phyloP scores from a whole-genome alignment of 2,329 filamentous ascomycete species.

The Calonectria henricotiae region DNA sequence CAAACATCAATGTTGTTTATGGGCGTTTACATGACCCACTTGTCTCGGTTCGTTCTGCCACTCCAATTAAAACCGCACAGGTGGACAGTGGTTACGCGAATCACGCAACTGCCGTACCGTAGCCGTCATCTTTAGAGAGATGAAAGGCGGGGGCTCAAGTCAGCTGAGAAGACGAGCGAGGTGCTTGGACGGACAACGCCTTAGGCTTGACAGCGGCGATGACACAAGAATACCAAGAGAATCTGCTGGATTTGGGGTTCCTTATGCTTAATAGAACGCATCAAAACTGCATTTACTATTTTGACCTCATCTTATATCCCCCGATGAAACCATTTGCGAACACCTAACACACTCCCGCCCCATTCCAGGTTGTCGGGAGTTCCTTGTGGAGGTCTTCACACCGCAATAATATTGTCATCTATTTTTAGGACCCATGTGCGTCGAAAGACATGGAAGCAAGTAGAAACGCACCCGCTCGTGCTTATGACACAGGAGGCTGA shows the following conservation, averaged over 20 bases:
- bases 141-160: neutral
- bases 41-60: constrained; percentile 6
- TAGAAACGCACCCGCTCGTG: neutral
- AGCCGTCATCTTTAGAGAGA: neutral
- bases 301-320: neutral
- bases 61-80: constrained; percentile 13
- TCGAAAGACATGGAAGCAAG: constrained; percentile 21
- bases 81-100: constrained; percentile 14
- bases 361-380: neutral
- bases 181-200: neutral
- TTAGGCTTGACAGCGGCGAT: neutral
- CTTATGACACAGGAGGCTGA: constrained; percentile 8
- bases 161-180: constrained; percentile 1
- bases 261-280: neutral
- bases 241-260: neutral
- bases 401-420: neutral
- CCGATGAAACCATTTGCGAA: no score
- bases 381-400: neutral
- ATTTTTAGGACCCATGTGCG: constrained; percentile 8
- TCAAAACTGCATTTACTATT: neutral
- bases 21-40: neutral
- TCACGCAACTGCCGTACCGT: neutral
- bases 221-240: neutral
- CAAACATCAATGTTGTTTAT: neutral
- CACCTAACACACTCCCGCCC: neutral